Evolutionary conservation across 306 rosid genomes (phyloP).

Genomic region (Trifolium fragiferum): DNA sequence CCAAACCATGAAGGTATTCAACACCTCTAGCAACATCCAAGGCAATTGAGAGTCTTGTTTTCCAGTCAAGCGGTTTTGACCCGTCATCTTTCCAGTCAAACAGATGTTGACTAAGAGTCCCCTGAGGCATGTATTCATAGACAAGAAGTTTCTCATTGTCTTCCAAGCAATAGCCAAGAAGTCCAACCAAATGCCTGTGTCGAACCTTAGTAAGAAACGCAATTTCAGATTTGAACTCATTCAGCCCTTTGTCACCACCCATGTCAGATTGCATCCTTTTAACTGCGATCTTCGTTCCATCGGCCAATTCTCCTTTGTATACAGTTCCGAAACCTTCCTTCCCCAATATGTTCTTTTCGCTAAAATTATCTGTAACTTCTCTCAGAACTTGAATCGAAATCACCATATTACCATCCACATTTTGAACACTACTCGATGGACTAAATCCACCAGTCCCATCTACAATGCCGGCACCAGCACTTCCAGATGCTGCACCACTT

Average conservation of each 20-base stretch:
- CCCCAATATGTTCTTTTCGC: constrained; percentile 69
- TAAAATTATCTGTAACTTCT: constrained; percentile 76
- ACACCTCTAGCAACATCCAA: constrained; percentile 98
- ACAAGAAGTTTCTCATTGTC: constrained; percentile 93
- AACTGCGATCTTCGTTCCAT: constrained; percentile 86
- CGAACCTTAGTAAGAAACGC: constrained; percentile 87
- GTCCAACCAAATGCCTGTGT: constrained; percentile 84
- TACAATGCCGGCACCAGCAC: not conserved
- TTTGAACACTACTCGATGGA: constrained; percentile 42
- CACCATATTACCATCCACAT: constrained; percentile 71
- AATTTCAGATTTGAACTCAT: constrained; percentile 82
- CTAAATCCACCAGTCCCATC: constrained; percentile 31
- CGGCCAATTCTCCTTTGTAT: constrained; percentile 79
- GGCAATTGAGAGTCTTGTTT: constrained; percentile 75
- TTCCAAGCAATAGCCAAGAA: constrained; percentile 86
- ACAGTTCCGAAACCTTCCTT: constrained; percentile 88
- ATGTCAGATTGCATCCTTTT: constrained; percentile 84
- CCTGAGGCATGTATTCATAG: constrained; percentile 94
- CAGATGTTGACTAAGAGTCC: constrained; percentile 75
- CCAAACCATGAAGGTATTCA: constrained; percentile 85
- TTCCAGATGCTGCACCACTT: constrained; percentile 41
- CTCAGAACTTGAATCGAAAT: constrained; percentile 79
- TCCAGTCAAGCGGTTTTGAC: constrained; percentile 78
- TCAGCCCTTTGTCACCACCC: constrained; percentile 72
- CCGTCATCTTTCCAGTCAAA: constrained; percentile 67